These are phyloP conservation scores for Dentipellis sp. DNA, from an alignment of 768 basidiomycete species.

Conservation along the genomic window DNA sequence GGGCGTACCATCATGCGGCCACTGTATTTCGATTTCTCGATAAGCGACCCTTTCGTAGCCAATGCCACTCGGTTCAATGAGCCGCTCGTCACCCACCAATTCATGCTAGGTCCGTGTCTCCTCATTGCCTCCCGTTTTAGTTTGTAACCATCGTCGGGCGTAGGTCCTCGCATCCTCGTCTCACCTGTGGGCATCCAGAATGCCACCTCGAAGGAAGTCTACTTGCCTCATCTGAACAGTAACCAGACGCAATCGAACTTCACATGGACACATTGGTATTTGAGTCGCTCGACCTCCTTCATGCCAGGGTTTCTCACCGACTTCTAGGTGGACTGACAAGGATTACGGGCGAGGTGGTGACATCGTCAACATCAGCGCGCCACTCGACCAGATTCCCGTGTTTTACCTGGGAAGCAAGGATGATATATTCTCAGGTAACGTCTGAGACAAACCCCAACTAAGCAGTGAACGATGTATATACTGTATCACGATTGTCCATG, in stretches of 20 bases:
- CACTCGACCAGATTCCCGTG: not conserved
- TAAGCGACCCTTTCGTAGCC: not conserved
- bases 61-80: not conserved
- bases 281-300: not conserved
- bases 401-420: not conserved
- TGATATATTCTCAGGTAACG: not conserved
- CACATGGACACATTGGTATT: not conserved
- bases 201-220: not conserved
- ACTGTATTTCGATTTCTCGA: not conserved
- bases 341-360: not conserved
- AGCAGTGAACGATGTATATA: too few relatives aligned
- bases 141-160: not conserved
- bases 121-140: not conserved
- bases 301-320: not conserved
- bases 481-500: too few relatives aligned
- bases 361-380: not conserved
- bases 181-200: not conserved
- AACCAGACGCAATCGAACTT: not conserved
- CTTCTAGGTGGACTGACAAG: not conserved
- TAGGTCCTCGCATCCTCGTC: not conserved
- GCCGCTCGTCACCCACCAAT: not conserved
- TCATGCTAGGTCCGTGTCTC: not conserved
- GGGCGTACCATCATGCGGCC: not conserved
- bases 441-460: not conserved
- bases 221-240: not conserved